Evolutionary conservation across 108 stramenopile genomes (phyloP), one percentile per base, ranked within the genome.

Genomic region (Pseudonitzschia multiseries): DNA sequence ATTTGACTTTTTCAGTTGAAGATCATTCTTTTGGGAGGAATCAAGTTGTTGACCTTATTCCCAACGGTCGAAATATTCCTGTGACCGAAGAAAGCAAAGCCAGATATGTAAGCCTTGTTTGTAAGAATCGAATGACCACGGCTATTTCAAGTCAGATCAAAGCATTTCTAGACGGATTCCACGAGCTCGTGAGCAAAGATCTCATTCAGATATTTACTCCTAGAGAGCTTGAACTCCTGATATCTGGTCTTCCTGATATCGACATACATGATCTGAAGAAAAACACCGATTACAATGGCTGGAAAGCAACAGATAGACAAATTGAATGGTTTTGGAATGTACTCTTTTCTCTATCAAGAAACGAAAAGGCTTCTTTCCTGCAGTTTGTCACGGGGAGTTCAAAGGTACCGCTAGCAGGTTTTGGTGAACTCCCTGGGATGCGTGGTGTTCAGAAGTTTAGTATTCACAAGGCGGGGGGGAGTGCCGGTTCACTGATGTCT

Each of bases 291-390:
- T 98, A 98, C 75, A 79, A 88, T 56, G 91, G 89, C 9, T 98
- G 90, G 83, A 86, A 89, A 77, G 72, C 94, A 5, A 74, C 87
- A 15, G 97, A 99, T 71, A 78, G 86, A 70, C 86, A 95, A 69
- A 94, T 99, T 68, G 83, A 81, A 67, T 97, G 96, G 97, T 98
- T 99, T 73, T 99, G 99, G 99, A 92, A 93, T 63, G 90, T 96
- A 18, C 72, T 98, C 79, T 89, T 88, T 29, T 80, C 86, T 26
- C 78, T 98, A 26, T 86, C 88, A 24, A 81, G 92, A 53, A 94
- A 95, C 71, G 90, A 99, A 32, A 93, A 93, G 74, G 97, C 98
- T 27, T 73, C 89, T 10, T 97, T 98, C 78, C 76, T 99, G 26
- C 96, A 97, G 74, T 98, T 97, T 75, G 97, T 95, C 60, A 99